phyloP scores from a whole-genome alignment of 2,329 filamentous ascomycete species.

The Hymenoscyphus repandus region DNA sequence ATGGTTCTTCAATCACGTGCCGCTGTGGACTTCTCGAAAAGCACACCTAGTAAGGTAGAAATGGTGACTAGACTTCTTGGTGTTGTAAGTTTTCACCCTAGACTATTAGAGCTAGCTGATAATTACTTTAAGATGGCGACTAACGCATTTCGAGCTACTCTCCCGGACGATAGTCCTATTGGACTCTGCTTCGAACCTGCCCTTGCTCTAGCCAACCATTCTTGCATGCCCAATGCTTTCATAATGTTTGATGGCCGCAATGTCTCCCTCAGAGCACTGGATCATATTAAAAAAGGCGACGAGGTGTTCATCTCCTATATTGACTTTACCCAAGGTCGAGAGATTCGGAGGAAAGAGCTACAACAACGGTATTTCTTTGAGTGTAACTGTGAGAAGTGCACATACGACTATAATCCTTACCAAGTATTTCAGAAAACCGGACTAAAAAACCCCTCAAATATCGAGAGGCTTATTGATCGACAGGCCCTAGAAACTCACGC shows the following conservation, averaged over 20 bases:
- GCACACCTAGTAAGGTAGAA: conserved; percentile 33
- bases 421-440: conserved; percentile 7
- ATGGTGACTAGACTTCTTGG: conserved; percentile 45
- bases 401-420: conserved; percentile 16
- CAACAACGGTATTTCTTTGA: conserved; percentile 24
- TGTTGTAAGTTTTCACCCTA: conserved; percentile 39
- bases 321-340: conserved; percentile 35
- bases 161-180: conserved; percentile 46
- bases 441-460: neutral
- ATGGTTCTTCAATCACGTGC: conserved; percentile 45
- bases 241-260: conserved; percentile 50
- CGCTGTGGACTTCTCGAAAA: conserved; percentile 43
- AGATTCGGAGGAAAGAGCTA: conserved; percentile 14
- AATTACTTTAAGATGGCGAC: conserved; percentile 45
- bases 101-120: conserved; percentile 1
- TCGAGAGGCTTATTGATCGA: conserved; percentile 3
- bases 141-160: conserved; percentile 55
- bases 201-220: conserved; percentile 53
- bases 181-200: conserved; percentile 52
- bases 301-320: conserved; percentile 60
- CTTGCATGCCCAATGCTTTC: conserved; percentile 54
- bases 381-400: conserved; percentile 23
- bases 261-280: conserved; percentile 46
- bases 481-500: neutral
- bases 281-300: conserved; percentile 44